Percentiles rank a stretch among this genome's conserved stretches.
phyloP scores from a whole-genome alignment of 352 stramenopile genomes.

The Phytophthora europaea region DNA sequence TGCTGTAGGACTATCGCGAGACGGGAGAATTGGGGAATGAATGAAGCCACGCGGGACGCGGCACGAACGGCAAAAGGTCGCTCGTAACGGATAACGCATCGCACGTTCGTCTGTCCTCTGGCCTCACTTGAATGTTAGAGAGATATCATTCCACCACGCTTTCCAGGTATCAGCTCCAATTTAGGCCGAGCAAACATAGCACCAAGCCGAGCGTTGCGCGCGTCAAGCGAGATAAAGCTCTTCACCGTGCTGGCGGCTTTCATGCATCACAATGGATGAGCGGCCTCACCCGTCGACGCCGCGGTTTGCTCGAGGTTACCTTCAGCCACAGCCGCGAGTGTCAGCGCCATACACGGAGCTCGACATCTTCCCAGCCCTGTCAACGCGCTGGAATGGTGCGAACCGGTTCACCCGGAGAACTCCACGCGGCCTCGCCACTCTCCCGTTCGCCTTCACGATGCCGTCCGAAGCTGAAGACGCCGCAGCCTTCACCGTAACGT shows the following conservation, averaged over 20 bases:
- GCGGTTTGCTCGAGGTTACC: conserved; percentile 7
- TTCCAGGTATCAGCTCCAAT: not conserved
- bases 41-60: conserved; percentile 23
- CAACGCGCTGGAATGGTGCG: conserved; percentile 2
- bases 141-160: too few species aligned
- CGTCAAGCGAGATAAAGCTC: not conserved
- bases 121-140: too few species aligned
- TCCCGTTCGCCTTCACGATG: conserved; percentile 32
- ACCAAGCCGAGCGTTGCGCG: not conserved
- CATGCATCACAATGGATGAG: conserved; percentile 20
- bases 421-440: conserved; percentile 27
- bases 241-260: conserved; percentile 1
- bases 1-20: conserved; percentile 8
- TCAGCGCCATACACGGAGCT: conserved; percentile 30
- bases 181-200: conserved; percentile 24
- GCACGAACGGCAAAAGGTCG: conserved; percentile 30
- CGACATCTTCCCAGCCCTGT: conserved; percentile 29
- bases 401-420: not conserved
- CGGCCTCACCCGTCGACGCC: conserved; percentile 4
- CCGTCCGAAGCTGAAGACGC: conserved; percentile 19
- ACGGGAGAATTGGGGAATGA: conserved; percentile 9
- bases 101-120: conserved; percentile 24
- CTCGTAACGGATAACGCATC: conserved; percentile 7
- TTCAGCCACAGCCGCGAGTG: conserved; percentile 4
- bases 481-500: conserved; percentile 1